Evolutionary conservation across 129 eudicot species (phyloP), one percentile per base, ranked within the genome.

Genomic region (Flaveria linearis): DNA sequence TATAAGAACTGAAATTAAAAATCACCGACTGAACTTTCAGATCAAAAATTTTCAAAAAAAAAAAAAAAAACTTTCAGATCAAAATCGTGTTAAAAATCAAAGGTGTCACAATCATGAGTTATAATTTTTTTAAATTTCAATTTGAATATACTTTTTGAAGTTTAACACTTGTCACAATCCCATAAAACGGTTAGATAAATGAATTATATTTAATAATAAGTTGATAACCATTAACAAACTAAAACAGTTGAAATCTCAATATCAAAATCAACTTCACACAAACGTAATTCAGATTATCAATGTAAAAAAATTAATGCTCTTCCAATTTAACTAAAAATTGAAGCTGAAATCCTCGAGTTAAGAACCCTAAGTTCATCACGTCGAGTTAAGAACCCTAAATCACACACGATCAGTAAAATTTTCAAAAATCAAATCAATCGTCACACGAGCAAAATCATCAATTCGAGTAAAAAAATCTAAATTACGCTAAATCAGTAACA

Each of bases 21-120:
- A 49, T 3, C 77, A 47, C 77, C 82, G 73, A 78, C 28, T 9
- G 3, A 42, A 62, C 13, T 72, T 71, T 18, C 28, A 63, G 60
- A 75, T 63, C 72, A 66, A 16, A 47, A 46, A n/a, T n/a, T n/a
- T n/a, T n/a, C n/a, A n/a, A n/a, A n/a, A n/a, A n/a, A n/a, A n/a
- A n/a, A n/a, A n/a, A n/a, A n/a, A n/a, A n/a, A n/a, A 42, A 62
- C 13, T 72, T 71, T 18, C 28, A 63, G 60, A 75, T 63, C 72
- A 66, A 16, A 47, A 46, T 12, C 36, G 71, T 26, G 68, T 13
- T 28, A 22, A 64, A 33, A 41, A 16, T 53, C 75, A 71, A 71
- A 60, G 39, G 25, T 23, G 9, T 12, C 66, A 25, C 1, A 25
- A 30, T 63, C 69, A 30, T 15, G 5, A 33, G 7, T 36, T 36